Conservation (phyloP, 176 grass and related monocot genomes). For the Dactylis glomerata region DNA sequence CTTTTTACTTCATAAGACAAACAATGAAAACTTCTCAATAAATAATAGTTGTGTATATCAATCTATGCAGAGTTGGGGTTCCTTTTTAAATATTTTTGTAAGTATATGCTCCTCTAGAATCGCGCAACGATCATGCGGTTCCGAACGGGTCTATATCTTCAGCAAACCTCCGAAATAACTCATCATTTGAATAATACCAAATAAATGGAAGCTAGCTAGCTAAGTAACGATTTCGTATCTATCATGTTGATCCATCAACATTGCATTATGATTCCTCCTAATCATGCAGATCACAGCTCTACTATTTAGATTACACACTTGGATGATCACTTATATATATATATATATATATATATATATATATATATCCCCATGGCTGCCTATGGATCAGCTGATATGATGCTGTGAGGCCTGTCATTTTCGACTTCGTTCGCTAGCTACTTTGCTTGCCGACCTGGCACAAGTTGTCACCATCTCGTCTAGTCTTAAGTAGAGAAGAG, state of each 20-base stretch:
- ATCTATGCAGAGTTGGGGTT: too few species aligned
- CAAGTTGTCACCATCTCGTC: constrained; percentile 10
- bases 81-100: too few species aligned
- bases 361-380: not conserved
- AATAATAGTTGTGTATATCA: too few species aligned
- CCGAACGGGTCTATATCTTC: not conserved
- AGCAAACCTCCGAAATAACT: not conserved
- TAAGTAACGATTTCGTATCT: constrained; percentile 19
- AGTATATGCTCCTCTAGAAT: too few species aligned
- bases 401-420: not conserved
- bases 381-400: not conserved
- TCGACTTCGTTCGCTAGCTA: constrained; percentile 17
- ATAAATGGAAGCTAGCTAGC: constrained; percentile 1
- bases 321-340: not conserved
- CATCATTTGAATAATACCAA: constrained; percentile 12
- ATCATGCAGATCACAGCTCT: constrained; percentile 21
- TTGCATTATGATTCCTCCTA: constrained; percentile 14
- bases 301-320: constrained; percentile 3
- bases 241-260: not conserved
- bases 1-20: too few species aligned
- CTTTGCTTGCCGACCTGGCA: constrained; percentile 44
- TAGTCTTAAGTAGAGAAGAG: not conserved
- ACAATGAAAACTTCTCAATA: too few species aligned
- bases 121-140: not conserved
- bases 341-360: not conserved